Base-by-base conservation (phyloP, 2,329 filamentous ascomycete genomes). In the Botrytis deweyae region DNA sequence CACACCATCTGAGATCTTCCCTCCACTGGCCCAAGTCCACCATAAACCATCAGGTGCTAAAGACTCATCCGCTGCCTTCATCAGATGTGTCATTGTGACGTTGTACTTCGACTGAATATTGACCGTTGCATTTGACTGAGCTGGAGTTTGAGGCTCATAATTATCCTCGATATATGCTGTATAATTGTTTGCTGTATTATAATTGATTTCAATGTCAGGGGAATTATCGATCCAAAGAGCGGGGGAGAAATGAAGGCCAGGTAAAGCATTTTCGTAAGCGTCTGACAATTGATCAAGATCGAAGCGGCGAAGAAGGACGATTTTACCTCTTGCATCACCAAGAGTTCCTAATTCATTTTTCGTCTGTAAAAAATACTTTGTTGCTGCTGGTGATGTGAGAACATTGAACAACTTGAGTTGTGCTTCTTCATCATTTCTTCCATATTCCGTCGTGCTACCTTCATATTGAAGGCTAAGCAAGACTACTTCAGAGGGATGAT, bases 301-400 rank as follows among this genome's bases (percentile, higher is more conserved):
- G 84, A 97, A 97, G 67, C 95, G 91, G 42, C 95, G 90, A 69
- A 98, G 83, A n/a, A 98, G 88, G 14, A 97, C 89, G 78, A 97
- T 91, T 81, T 92, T 93, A 44, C 95, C 93, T 74, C 95, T 89
- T 10, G 87, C 92, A 79, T 93, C 89, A 77, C 92, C 92, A 10
- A 98, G 88, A 2, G 86, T 90, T 9, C 83, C 82, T 4, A 84
- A 73, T n/a, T 79, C 74, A 62, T 81, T 79, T 72, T 81, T 79
- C 0, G 75, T 80, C 70, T 84, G 83, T 12, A 83, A 66, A 64
- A 87, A 80, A 75, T 84, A 87, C 10, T 77, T 74, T 18, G 77
- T 76, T 4, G 86, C 85, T 1, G 80, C 82, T 0, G 78, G 77
- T 0, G 81, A 82, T 3, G 82, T 85, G 6, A 88, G 78, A 1